These are phyloP conservation scores for Funneliformis geosporum DNA, from an alignment of 192 early-diverging fungal genomes.

Conservation along the genomic window DNA sequence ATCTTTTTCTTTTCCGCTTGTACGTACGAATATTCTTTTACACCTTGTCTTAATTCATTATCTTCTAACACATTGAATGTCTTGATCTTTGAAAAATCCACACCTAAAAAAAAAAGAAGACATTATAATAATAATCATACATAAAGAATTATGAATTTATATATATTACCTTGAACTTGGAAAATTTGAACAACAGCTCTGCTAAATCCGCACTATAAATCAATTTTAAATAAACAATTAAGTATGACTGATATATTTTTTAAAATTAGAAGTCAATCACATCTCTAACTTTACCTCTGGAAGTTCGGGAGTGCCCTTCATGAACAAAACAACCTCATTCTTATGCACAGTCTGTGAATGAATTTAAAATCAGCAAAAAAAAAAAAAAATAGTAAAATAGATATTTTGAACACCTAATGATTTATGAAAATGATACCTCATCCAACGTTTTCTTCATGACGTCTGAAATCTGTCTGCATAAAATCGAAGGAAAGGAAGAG, in stretches of 20 bases:
- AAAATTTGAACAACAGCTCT: constrained; percentile 92
- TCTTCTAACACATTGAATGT: constrained; percentile 87
- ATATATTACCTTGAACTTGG: constrained; percentile 61
- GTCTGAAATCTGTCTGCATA: constrained; percentile 5
- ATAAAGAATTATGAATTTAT: neutral
- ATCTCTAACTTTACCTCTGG: constrained; percentile 64
- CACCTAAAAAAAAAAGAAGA: constrained; percentile 49
- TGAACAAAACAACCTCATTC: constrained; percentile 74
- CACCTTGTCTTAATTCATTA: constrained; percentile 86
- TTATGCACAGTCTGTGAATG: constrained; percentile 8
- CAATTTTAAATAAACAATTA: neutral
- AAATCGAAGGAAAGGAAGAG: neutral
- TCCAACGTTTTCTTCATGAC: neutral
- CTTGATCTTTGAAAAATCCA: constrained; percentile 64
- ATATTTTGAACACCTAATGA: neutral
- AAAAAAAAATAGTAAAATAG: neutral
- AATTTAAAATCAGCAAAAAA: neutral
- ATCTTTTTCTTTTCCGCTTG: neutral
- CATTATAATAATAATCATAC: neutral
- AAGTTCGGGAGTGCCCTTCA: constrained; percentile 94
- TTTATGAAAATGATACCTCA: neutral
- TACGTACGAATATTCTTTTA: constrained; percentile 87
- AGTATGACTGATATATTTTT: neutral
- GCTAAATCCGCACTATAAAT: constrained; percentile 84
- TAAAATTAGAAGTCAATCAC: neutral